These are phyloP conservation scores for Ogataea trehalophila DNA, from an alignment of 805 yeast species.

Conservation along the genomic window DNA sequence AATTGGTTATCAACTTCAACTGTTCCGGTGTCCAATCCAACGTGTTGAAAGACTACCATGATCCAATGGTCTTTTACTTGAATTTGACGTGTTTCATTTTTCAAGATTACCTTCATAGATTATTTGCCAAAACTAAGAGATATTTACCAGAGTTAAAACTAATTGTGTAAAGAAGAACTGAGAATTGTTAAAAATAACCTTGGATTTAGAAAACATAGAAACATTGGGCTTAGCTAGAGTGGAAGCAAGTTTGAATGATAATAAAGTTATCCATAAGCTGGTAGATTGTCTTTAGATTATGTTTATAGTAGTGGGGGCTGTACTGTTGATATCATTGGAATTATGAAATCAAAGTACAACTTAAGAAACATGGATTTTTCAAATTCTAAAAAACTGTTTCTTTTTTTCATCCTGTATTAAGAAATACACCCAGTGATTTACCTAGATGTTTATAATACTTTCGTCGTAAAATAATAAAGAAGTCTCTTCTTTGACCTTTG, in stretches of 20 bases:
- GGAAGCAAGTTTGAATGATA: slow-evolving; percentile 25
- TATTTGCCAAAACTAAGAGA: slow-evolving; percentile 37
- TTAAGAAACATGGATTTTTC: too few relatives aligned
- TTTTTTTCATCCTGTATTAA: too few relatives aligned
- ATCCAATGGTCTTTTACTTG: slow-evolving; percentile 25
- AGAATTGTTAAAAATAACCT: slow-evolving; percentile 51
- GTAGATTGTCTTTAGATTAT: too few relatives aligned
- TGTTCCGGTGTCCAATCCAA: slow-evolving; percentile 50
- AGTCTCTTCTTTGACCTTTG: too few relatives aligned
- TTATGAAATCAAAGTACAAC: background rate
- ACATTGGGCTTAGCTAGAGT: slow-evolving; percentile 51
- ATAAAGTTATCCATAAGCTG: slow-evolving; percentile 45
- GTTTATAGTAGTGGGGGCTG: too few relatives aligned
- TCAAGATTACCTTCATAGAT: slow-evolving; percentile 42
- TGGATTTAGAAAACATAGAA: slow-evolving; percentile 65
- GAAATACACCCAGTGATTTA: too few relatives aligned
- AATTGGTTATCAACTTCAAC: slow-evolving; percentile 56
- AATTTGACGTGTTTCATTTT: slow-evolving; percentile 31
- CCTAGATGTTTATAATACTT: too few relatives aligned
- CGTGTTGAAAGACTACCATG: slow-evolving; percentile 44
- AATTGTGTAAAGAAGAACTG: slow-evolving; percentile 20
- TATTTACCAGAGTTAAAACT: slow-evolving; percentile 52
- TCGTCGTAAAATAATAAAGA: too few relatives aligned
- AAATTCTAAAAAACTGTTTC: too few relatives aligned
- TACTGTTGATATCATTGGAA: slow-evolving; percentile 36